phyloP scores from a whole-genome alignment of 164 flowering plant genomes.

The Vitis cinerea region DNA sequence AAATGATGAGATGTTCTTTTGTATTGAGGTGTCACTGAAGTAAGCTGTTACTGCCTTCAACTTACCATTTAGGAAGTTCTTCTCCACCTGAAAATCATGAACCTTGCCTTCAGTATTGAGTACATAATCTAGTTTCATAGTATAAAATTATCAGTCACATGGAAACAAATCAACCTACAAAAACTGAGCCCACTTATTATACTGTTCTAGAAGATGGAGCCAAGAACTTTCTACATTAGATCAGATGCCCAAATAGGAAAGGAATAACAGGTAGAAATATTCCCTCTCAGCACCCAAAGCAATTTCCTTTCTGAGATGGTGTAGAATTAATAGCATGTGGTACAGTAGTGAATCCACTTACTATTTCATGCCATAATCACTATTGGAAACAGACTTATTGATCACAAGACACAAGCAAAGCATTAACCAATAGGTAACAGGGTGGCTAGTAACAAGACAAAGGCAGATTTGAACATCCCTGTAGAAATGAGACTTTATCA shows the following conservation, averaged over 20 bases:
- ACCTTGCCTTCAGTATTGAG: neutral
- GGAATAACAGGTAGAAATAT: neutral
- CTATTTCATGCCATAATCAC: too few relatives aligned
- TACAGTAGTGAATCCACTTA: too few relatives aligned
- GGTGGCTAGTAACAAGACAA: too few relatives aligned
- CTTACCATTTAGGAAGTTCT: conserved; percentile 69
- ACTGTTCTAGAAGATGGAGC: neutral
- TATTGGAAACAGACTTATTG: neutral
- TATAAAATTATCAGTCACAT: neutral
- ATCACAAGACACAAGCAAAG: neutral
- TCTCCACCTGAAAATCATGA: conserved; percentile 63
- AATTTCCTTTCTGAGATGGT: too few relatives aligned
- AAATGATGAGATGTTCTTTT: neutral
- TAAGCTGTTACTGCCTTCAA: conserved; percentile 91
- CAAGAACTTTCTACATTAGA: too few relatives aligned
- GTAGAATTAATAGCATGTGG: too few relatives aligned
- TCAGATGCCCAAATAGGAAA: too few relatives aligned
- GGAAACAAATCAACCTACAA: neutral
- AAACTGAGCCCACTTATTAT: neutral
- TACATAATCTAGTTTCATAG: neutral
- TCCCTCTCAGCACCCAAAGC: too few relatives aligned
- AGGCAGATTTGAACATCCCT: neutral
- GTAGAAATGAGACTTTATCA: neutral
- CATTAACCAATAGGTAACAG: neutral
- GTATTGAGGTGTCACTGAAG: conserved; percentile 34